Conservation (phyloP, 805 yeast species). For the Kodamaea jinghongensis region DNA sequence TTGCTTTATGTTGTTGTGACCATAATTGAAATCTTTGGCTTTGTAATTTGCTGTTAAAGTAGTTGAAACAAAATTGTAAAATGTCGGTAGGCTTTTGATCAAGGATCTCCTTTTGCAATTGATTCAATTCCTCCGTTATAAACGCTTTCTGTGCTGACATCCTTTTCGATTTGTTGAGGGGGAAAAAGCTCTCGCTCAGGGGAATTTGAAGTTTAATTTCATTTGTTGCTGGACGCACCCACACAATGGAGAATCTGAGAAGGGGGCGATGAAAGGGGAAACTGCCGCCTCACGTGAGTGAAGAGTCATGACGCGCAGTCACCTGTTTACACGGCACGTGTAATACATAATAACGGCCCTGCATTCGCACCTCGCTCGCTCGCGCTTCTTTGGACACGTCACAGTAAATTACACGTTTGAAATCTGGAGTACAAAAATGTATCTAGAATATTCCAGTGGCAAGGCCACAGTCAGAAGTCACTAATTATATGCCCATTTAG, state of each 20-base stretch:
- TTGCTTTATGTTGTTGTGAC: conserved; percentile 49
- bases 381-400: too few relatives aligned
- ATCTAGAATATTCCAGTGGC: conserved; percentile 4
- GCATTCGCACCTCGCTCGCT: too few relatives aligned
- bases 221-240: conserved; percentile 6
- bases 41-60: conserved; percentile 61
- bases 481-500: too few relatives aligned
- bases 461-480: neutral
- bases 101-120: conserved; percentile 54
- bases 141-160: conserved; percentile 15
- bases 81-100: conserved; percentile 62
- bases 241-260: too few relatives aligned
- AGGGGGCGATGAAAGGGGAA: too few relatives aligned
- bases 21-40: conserved; percentile 54
- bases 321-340: neutral
- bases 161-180: neutral
- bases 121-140: conserved; percentile 52
- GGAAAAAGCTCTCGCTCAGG: neutral
- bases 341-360: too few relatives aligned
- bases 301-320: neutral
- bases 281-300: too few relatives aligned
- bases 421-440: too few relatives aligned
- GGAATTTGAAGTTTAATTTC: conserved; percentile 6
- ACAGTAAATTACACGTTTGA: too few relatives aligned
- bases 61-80: conserved; percentile 72